Evolutionary conservation across 306 rosid genomes (phyloP), one percentile per base, ranked within the genome.

Genomic region (Chamaecrista fasciculata): DNA sequence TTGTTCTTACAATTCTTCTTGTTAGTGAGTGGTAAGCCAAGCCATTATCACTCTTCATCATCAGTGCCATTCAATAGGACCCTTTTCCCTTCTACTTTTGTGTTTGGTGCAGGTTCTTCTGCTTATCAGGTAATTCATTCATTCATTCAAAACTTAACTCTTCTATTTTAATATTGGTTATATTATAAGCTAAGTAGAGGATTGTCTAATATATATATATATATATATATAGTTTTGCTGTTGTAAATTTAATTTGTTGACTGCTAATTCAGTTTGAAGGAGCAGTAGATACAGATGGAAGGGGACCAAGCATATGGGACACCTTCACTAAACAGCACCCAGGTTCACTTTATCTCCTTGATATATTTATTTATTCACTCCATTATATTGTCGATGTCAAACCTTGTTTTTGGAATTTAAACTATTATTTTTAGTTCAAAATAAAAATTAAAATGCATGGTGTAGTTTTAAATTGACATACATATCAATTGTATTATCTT

Each of bases 271-370:
- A 78, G 85, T 78, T 31, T 15, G 86, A 84, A 69, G 89, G 86
- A 31, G 86, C 82, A 19, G 51, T 81, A 50, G 1, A 37, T 51
- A 28, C 39, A 9, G 75, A 69, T 63, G 84, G 86, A 1, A 84
- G 62, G 36, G 86, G 83, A 49, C 55, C 84, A 36, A 64, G 81
- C 19, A 81, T 78, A 64, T 84, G 84, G 80, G 89, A 78, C 61
- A 71, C 78, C 9, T 81, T 15, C 70, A 81, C 77, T 21, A 57
- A 9, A n/a, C 53, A 47, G 0, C 33, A 78, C 64, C 63, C 79
- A 4, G 83, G 86, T 78, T 4, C 0, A 0, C 1, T 4, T 3
- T 60, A 18, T 28, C 26, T 69, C 8, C 44, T 4, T 55, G n/a
- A n/a, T n/a, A n/a, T n/a, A n/a, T n/a, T n/a, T n/a, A n/a, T n/a